phyloP scores from a whole-genome alignment of 192 early-diverging fungal species.

The Phycomyces nitens region DNA sequence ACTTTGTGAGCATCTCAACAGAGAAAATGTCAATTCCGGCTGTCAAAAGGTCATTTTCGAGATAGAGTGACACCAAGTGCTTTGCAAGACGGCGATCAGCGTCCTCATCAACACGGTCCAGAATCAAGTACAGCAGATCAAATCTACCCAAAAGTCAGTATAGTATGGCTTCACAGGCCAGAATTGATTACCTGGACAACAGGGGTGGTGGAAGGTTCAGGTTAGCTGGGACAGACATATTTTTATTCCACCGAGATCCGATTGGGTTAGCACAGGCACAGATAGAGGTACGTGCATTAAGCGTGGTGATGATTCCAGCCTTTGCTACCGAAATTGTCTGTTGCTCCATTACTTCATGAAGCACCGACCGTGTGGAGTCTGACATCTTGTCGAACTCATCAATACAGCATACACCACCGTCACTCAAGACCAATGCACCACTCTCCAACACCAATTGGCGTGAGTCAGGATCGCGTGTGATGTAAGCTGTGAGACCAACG shows the following conservation, averaged over 20 bases:
- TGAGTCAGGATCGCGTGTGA: constrained; percentile 93
- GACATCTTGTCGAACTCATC: constrained; percentile 99
- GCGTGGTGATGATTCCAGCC: constrained; percentile 96
- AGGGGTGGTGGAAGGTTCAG: constrained; percentile 92
- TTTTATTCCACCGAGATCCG: constrained; percentile 87
- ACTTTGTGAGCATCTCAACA: constrained; percentile 81
- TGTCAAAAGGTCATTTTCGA: constrained; percentile 56
- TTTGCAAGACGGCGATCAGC: constrained; percentile 84
- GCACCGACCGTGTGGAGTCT: constrained; percentile 85
- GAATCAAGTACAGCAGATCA: constrained; percentile 87
- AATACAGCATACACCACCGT: constrained; percentile 96
- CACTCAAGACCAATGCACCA: constrained; percentile 92
- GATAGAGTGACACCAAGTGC: constrained; percentile 85
- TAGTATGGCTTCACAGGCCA: not conserved
- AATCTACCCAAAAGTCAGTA: constrained; percentile 55
- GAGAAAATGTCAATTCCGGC: constrained; percentile 44
- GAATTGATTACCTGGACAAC: constrained; percentile 71
- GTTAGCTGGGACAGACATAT: constrained; percentile 86
- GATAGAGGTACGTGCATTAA: constrained; percentile 95
- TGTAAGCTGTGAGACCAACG: constrained; percentile 93
- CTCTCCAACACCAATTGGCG: constrained; percentile 92
- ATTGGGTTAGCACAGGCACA: constrained; percentile 94
- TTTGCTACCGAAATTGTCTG: constrained; percentile 98
- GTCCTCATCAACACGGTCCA: constrained; percentile 85
- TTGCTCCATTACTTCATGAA: constrained; percentile 99